Evolutionary conservation across 768 basidiomycete species (phyloP).

Genomic region (Phallus indusiatus): DNA sequence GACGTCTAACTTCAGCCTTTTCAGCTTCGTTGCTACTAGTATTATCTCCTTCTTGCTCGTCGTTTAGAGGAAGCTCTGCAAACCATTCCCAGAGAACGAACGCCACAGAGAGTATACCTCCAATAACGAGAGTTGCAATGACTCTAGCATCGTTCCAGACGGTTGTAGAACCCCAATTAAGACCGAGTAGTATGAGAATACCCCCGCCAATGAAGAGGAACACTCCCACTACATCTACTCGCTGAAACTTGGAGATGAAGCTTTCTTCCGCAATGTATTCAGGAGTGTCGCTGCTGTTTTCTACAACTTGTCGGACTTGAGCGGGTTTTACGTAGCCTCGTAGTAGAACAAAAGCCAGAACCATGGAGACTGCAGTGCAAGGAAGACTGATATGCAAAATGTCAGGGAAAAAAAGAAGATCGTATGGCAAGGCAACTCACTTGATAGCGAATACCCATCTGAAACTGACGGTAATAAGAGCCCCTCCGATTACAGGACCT

Average conservation of each 20-base stretch:
- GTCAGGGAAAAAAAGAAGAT: not conserved
- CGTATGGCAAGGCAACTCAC: slow-evolving; percentile 18
- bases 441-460: slow-evolving; percentile 52
- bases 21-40: slow-evolving; percentile 64
- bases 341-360: slow-evolving; percentile 33
- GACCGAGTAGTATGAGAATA: slow-evolving; percentile 37
- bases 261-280: not conserved
- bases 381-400: slow-evolving; percentile 28
- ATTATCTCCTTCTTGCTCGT: not conserved
- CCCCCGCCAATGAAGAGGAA: slow-evolving; percentile 34
- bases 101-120: slow-evolving; percentile 29
- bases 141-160: slow-evolving; percentile 34
- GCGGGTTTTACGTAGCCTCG: slow-evolving; percentile 22
- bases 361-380: slow-evolving; percentile 24
- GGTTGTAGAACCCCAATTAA: slow-evolving; percentile 40
- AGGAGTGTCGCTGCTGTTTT: not conserved
- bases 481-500: slow-evolving; percentile 39
- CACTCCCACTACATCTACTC: slow-evolving; percentile 41
- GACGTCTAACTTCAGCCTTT: slow-evolving; percentile 35
- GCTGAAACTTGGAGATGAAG: slow-evolving; percentile 18
- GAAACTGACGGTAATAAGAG: slow-evolving; percentile 29
- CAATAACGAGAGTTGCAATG: slow-evolving; percentile 38
- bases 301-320: slow-evolving; percentile 9
- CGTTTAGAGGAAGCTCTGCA: slow-evolving; percentile 21
- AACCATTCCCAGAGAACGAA: slow-evolving; percentile 36